phyloP scores from a whole-genome alignment of 2,329 filamentous ascomycete species.

The Aspergillus caelatus region DNA sequence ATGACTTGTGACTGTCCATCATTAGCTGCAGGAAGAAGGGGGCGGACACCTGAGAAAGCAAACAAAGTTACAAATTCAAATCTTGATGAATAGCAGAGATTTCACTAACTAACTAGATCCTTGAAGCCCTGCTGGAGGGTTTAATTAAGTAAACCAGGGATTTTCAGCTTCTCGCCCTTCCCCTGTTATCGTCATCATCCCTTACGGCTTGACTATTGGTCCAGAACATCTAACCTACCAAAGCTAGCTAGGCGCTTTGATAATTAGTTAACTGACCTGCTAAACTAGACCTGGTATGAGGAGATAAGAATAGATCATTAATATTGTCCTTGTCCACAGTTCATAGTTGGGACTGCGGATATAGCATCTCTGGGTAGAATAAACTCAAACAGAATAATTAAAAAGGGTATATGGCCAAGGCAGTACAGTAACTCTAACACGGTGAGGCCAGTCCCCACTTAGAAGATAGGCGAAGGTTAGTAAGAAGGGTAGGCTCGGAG shows the following conservation, averaged over 20 bases:
- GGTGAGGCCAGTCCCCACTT: neutral
- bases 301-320: neutral
- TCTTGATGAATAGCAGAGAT: neutral
- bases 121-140: neutral
- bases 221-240: constrained; percentile 3
- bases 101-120: neutral
- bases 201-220: constrained; percentile 14
- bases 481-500: neutral
- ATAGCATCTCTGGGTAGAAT: neutral
- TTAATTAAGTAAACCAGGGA: constrained; percentile 8
- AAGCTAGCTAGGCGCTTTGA: constrained; percentile 2
- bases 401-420: neutral
- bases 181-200: constrained; percentile 10
- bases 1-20: constrained; percentile 1
- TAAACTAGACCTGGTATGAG: neutral
- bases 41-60: neutral
- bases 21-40: neutral
- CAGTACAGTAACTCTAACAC: neutral
- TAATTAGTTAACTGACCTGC: neutral
- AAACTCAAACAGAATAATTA: neutral
- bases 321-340: neutral
- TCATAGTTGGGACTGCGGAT: neutral
- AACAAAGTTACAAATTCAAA: neutral
- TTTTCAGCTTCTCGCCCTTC: constrained; percentile 13
- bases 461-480: neutral